A percentile compares a stretch with the other conserved stretches of the same genome.
Conservation (phyloP, 2,329 filamentous ascomycete species). For the Pseudocercospora cruenta region DNA sequence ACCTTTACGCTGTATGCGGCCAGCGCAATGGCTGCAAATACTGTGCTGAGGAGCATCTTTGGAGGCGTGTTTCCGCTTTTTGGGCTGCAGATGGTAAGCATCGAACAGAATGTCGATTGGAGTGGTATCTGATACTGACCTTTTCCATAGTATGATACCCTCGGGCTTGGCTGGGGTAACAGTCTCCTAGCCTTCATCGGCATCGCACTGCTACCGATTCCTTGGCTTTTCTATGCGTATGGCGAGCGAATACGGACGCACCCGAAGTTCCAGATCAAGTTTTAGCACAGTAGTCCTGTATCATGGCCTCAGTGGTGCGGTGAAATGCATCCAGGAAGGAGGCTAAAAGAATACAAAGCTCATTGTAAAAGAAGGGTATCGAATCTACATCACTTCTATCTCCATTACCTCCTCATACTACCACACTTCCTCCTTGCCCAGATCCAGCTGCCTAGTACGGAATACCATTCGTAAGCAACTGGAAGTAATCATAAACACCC, state of each 20-base stretch:
- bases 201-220: constrained; percentile 50
- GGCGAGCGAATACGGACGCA: constrained; percentile 48
- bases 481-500: constrained; percentile 96
- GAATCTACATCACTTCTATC: too few relatives aligned
- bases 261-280: constrained; percentile 26
- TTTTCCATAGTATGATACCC: constrained; percentile 50
- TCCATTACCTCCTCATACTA: background rate
- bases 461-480: constrained; percentile 95
- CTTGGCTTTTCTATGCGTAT: constrained; percentile 49
- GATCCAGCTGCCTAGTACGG: constrained; percentile 67
- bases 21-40: constrained; percentile 67
- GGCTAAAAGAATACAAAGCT: background rate
- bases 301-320: too few relatives aligned
- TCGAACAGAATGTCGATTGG: too few relatives aligned
- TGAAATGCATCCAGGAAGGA: background rate
- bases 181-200: constrained; percentile 57
- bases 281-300: background rate
- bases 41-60: constrained; percentile 60
- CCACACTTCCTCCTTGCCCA: background rate
- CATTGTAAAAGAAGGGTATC: background rate
- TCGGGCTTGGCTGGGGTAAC: constrained; percentile 66
- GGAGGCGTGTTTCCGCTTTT: constrained; percentile 62
- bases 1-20: constrained; percentile 63
- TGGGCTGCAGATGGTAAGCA: constrained; percentile 57
- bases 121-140: too few relatives aligned